These are phyloP conservation scores for Boletus patriciae DNA, from an alignment of 768 basidiomycete genomes.

Conservation along the genomic window DNA sequence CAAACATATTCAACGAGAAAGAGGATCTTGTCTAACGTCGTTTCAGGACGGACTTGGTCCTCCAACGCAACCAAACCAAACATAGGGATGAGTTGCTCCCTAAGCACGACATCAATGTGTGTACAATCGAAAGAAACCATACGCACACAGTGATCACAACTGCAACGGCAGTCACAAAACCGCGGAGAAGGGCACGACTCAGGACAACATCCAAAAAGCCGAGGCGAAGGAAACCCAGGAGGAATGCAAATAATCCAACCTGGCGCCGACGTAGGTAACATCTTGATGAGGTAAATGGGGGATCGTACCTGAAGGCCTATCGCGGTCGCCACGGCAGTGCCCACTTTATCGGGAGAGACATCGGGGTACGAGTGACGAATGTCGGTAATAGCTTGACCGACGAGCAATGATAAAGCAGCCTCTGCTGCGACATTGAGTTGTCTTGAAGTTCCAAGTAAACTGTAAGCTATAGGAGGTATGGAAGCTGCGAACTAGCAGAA, in stretches of 20 bases:
- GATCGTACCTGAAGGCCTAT: constrained; percentile 75
- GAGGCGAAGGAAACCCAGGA: constrained; percentile 83
- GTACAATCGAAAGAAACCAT: background rate
- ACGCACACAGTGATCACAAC: constrained; percentile 82
- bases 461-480: constrained; percentile 86
- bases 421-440: constrained; percentile 87
- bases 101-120: constrained; percentile 25
- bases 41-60: constrained; percentile 55
- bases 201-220: constrained; percentile 94
- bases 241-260: constrained; percentile 83
- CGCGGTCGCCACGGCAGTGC: constrained; percentile 70
- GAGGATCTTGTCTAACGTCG: constrained; percentile 71
- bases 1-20: constrained; percentile 68
- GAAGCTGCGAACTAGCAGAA: constrained; percentile 70
- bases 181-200: constrained; percentile 82
- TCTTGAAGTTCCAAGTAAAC: constrained; percentile 81
- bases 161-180: constrained; percentile 84
- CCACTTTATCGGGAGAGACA: constrained; percentile 46
- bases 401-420: constrained; percentile 80
- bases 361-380: constrained; percentile 51
- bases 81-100: constrained; percentile 88
- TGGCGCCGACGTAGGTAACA: constrained; percentile 24
- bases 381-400: constrained; percentile 83
- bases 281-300: background rate
- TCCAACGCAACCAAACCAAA: constrained; percentile 69